Evolutionary conservation across 192 early-diverging fungal genomes (phyloP), one percentile per base, ranked within the genome.

Genomic region (Backusella psychrophila): DNA sequence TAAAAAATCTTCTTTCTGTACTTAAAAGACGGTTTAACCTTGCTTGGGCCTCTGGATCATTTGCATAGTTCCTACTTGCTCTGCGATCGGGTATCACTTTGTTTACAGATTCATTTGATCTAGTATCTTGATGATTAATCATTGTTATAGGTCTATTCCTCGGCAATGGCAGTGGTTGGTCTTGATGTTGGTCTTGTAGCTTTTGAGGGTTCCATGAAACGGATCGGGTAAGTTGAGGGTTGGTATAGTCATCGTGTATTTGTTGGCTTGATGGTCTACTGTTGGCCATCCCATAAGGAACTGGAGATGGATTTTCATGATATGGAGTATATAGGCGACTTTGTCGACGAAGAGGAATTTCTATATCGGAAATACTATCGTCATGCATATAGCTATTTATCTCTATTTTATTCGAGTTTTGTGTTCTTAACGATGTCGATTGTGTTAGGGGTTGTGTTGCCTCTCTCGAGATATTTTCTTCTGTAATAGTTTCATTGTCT

Each of bases 31-130:
- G 0, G 33, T 75, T 33, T 31, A 75, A 41, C 31, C 29, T 42
- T n/a, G 59, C 74, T 42, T 75, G 74, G 23, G 52, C 38, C 26
- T 44, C 65, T 11, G 74, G 74, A 31, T 75, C 63, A 14, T 36
- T 33, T 23, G 65, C 17, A 42, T 75, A 75, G n/a, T 66, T 66
- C 3, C 74, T 63, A 34, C 74, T 75, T 7, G 65, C 67, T 75
- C 74, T 75, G 19, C 74, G 38, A 19, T 36, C 74, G 5, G 74
- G 74, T 33, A 75, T 75, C 2, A 0, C 1, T 46, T 63, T 56
- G 1, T 35, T n/a, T 26, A 23, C 9, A 21, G 68, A 42, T 14
- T 36, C 63, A 14, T 35, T 8, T 39, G 33, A 19, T 19, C 49
- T n/a, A 36, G 17, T 34, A 31, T 39, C 49, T 59, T 15, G 49